Conservation (phyloP, 495 filamentous ascomycete species). For the Penicillium silybi region DNA sequence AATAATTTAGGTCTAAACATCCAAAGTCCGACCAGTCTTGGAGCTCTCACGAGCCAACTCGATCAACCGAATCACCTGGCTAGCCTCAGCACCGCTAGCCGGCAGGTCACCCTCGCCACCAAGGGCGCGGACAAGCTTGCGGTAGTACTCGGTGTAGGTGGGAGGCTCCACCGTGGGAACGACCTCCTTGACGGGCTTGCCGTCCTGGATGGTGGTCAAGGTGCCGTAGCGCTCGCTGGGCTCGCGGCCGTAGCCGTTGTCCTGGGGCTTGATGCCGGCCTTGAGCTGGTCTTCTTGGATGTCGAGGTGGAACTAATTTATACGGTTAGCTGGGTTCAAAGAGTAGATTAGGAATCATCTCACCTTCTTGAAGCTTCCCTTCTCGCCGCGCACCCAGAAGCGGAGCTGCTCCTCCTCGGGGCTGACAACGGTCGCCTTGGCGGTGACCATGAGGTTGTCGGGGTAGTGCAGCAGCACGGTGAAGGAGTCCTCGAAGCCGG, state of each 20-base stretch:
- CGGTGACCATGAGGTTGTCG: constrained; percentile 54
- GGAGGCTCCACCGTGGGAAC: constrained; percentile 61
- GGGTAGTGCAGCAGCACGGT: constrained; percentile 67
- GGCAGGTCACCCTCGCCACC: constrained; percentile 60
- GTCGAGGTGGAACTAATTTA: constrained; percentile 58
- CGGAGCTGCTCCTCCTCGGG: constrained; percentile 67
- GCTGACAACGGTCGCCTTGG: constrained; percentile 67
- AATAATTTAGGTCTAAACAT: constrained; percentile 28
- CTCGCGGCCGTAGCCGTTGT: constrained; percentile 65
- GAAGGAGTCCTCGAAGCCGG: constrained; percentile 62
- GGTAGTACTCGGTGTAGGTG: constrained; percentile 73
- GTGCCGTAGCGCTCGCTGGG: constrained; percentile 48
- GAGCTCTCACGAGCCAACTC: constrained; percentile 70
- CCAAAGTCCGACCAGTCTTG: constrained; percentile 56
- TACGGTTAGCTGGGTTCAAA: neutral
- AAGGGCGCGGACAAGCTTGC: constrained; percentile 63
- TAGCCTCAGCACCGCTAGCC: constrained; percentile 67
- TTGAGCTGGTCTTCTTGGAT: constrained; percentile 79
- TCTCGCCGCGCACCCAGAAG: constrained; percentile 77
- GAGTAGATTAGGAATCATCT: neutral
- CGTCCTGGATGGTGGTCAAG: constrained; percentile 43
- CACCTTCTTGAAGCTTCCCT: constrained; percentile 76
- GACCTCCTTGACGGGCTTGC: constrained; percentile 38
- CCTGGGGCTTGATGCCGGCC: constrained; percentile 60
- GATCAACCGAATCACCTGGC: constrained; percentile 68